Evolutionary conservation across 441 rosid species (phyloP).

Genomic region (Metrosideros polymorpha): DNA sequence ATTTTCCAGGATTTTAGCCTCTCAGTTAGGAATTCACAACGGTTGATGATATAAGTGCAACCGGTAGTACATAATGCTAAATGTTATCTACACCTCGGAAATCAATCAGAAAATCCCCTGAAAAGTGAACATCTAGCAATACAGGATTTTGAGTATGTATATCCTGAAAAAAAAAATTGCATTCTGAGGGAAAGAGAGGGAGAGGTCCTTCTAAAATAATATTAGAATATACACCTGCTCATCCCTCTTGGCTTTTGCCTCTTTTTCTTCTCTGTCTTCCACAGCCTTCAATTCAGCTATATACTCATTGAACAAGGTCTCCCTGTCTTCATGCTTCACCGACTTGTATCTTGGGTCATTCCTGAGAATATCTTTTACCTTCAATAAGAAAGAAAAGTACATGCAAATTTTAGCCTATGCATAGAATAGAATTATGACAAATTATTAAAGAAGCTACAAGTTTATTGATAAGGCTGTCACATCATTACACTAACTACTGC

Average conservation of each 20-base stretch:
- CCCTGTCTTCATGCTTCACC: conserved; percentile 80
- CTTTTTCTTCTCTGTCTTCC: conserved; percentile 55
- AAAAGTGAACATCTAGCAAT: neutral
- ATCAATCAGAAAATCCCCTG: neutral
- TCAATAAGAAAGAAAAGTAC: conserved; percentile 3
- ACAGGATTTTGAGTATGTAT: neutral
- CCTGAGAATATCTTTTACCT: conserved; percentile 89
- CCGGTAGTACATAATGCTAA: neutral
- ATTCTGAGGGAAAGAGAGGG: neutral
- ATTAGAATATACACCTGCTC: conserved; percentile 58
- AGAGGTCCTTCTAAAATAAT: neutral
- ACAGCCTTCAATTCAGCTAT: conserved; percentile 65
- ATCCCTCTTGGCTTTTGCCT: conserved; percentile 58
- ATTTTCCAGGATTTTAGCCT: neutral
- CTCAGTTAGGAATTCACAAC: neutral
- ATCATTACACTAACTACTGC: neutral
- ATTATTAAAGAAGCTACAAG: neutral
- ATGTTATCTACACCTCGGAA: neutral
- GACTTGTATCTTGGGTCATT: conserved; percentile 82
- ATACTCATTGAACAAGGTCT: conserved; percentile 65
- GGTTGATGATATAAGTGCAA: neutral
- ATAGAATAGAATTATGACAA: neutral
- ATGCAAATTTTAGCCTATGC: neutral
- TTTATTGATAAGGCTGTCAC: neutral
- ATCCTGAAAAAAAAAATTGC: neutral